Evolutionary conservation across 1,284 basidiomycete genomes (phyloP).

Genomic region (Cerioporus squamosus): DNA sequence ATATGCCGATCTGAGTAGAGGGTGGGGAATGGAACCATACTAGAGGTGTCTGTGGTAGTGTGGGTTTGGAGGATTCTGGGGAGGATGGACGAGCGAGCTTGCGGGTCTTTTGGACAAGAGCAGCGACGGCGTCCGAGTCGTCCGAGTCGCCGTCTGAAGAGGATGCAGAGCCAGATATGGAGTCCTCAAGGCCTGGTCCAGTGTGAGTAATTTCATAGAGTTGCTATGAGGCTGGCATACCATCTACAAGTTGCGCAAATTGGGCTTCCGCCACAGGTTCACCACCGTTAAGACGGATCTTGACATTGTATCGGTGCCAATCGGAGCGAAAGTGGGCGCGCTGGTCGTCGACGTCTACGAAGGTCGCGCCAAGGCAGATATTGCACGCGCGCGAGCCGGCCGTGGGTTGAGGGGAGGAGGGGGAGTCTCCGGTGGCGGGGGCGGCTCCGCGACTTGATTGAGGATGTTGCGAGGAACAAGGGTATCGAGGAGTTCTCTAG

Average conservation of each 20-base stretch:
- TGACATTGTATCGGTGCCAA: slow-evolving; percentile 99
- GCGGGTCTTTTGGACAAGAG: slow-evolving; percentile 66
- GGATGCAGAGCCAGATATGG: slow-evolving; percentile 87
- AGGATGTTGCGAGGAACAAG: slow-evolving; percentile 65
- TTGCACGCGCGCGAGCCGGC: slow-evolving; percentile 67
- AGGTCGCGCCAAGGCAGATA: slow-evolving; percentile 74
- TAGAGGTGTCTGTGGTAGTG: slow-evolving; percentile 72
- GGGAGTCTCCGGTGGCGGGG: slow-evolving; percentile 31
- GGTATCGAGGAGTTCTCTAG: slow-evolving; percentile 67
- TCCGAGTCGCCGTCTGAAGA: slow-evolving; percentile 57
- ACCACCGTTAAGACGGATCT: slow-evolving; percentile 69
- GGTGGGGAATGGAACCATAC: slow-evolving; percentile 90
- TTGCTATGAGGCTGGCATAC: slow-evolving; percentile 38
- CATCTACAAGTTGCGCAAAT: slow-evolving; percentile 81
- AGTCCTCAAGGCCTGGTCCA: slow-evolving; percentile 80
- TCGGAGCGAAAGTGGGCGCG: slow-evolving; percentile 91
- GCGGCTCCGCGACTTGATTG: slow-evolving; percentile 35
- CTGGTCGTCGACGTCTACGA: slow-evolving; percentile 82
- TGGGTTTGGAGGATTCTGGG: slow-evolving; percentile 43
- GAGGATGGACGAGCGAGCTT: slow-evolving; percentile 54
- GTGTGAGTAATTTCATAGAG: not conserved
- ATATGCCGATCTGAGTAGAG: slow-evolving; percentile 89
- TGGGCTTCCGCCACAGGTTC: slow-evolving; percentile 68
- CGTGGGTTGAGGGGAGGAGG: slow-evolving; percentile 32
- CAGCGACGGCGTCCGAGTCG: slow-evolving; percentile 68